Base-by-base conservation (phyloP, 768 basidiomycete species). In the Pulveroboletus sp. region DNA sequence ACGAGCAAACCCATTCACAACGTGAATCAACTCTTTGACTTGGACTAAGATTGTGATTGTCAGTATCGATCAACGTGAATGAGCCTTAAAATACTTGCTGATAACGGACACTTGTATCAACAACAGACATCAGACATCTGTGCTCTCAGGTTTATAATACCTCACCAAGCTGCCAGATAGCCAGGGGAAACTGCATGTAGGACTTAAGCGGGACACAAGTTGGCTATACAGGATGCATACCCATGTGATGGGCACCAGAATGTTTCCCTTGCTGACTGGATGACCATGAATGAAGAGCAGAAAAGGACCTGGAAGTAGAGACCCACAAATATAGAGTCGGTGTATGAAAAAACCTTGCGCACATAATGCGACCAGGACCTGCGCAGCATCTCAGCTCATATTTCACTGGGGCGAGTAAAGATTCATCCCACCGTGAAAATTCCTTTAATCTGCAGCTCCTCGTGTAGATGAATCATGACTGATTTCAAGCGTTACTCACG, bases 21-120 rank as follows among this genome's bases (percentile, higher is more conserved):
- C 26, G 19, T 49, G 47, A 16, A 58, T 37, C 2, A 20, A 23
- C 1, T 48, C 45, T 6, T 6, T 13, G 5, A 23, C 5, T 14
- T 42, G 55, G 38, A 55, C 56, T 55, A 43, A 20, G 14, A 8
- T n/a, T 19, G 13, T 8, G 7, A 6, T 6, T n/a, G 17, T 59
- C 17, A 55, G 20, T 17, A 19, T 9, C 6, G 22, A 29, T n/a
- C n/a, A n/a, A n/a, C n/a, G n/a, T n/a, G n/a, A n/a, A n/a, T n/a
- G n/a, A n/a, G n/a, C n/a, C n/a, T n/a, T n/a, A n/a, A n/a, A n/a
- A n/a, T n/a, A n/a, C 26, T 30, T 20, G 42, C 47, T 34, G n/a
- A 27, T 14, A 29, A 13, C 19, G 4, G 34, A 36, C 26, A 29
- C 40, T 49, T 6, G 8, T 16, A 26, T 6, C 13, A 13, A 17